phyloP scores from a whole-genome alignment of 164 flowering plant species.

The Magnolia sinica region DNA sequence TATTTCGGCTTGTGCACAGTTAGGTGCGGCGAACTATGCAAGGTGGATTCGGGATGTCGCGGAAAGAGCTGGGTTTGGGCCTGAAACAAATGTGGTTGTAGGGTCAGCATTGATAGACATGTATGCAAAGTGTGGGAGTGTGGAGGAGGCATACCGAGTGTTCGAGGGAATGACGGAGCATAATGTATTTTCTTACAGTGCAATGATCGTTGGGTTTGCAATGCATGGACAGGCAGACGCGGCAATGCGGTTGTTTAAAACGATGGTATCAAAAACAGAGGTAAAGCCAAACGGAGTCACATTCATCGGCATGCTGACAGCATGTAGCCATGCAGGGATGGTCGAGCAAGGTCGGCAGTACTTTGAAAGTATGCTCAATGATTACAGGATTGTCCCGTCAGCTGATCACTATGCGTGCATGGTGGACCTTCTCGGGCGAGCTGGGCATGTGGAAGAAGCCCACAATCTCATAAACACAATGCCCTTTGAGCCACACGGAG shows the following conservation, averaged over 20 bases:
- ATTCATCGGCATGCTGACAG: slow-evolving; percentile 29
- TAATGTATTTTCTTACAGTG: slow-evolving; percentile 24
- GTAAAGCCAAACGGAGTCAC: slow-evolving; percentile 25
- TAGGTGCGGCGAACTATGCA: slow-evolving; percentile 20
- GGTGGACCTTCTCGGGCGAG: slow-evolving; percentile 31
- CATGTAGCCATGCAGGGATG: slow-evolving; percentile 29
- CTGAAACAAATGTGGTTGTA: slow-evolving; percentile 14
- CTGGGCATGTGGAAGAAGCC: slow-evolving; percentile 30
- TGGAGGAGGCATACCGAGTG: slow-evolving; percentile 21
- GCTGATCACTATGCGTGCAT: slow-evolving; percentile 30
- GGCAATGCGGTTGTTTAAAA: slow-evolving; percentile 20
- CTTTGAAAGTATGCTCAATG: slow-evolving; percentile 22
- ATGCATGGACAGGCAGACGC: slow-evolving; percentile 25
- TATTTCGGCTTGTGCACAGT: slow-evolving; percentile 30
- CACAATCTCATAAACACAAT: slow-evolving; percentile 15
- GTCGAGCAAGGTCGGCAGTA: slow-evolving; percentile 20
- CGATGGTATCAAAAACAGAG: slow-evolving; percentile 17
- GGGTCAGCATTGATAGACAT: slow-evolving; percentile 32
- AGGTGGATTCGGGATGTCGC: slow-evolving; percentile 17
- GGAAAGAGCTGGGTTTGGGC: slow-evolving; percentile 13
- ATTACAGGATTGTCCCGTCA: slow-evolving; percentile 19
- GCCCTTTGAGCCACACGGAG: slow-evolving; percentile 25
- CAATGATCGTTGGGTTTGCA: slow-evolving; percentile 27
- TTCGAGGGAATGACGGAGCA: slow-evolving; percentile 19
- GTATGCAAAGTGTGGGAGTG: slow-evolving; percentile 30